Percentiles rank a stretch among this genome's conserved stretches.
Evolutionary conservation across 2,329 filamentous ascomycete genomes (phyloP).

Genomic region (Didymosphaeria variabile): DNA sequence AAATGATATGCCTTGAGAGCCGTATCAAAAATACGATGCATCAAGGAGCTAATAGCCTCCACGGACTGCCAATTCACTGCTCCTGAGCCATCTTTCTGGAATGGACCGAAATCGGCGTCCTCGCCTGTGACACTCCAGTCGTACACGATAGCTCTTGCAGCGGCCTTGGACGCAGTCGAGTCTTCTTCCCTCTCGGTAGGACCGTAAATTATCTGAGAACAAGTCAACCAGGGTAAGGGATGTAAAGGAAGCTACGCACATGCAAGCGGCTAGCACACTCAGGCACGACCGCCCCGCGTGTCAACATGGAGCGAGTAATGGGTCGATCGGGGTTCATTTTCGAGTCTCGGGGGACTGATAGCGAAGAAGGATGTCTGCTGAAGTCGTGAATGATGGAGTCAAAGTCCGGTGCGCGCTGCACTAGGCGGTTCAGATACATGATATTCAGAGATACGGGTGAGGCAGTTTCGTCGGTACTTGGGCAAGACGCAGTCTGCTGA

Average conservation of each 20-base stretch:
- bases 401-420: conserved; percentile 14
- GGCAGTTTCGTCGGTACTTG: background rate
- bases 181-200: conserved; percentile 28
- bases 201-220: conserved; percentile 26
- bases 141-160: conserved; percentile 32
- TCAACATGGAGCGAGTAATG: conserved; percentile 28
- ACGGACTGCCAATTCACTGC: conserved; percentile 29
- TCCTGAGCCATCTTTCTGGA: conserved; percentile 26
- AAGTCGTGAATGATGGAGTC: conserved; percentile 32
- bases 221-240: background rate
- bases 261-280: conserved; percentile 35
- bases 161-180: conserved; percentile 23
- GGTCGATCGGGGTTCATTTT: conserved; percentile 18
- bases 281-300: conserved; percentile 17
- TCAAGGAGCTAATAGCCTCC: conserved; percentile 33
- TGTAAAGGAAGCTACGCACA: conserved; percentile 11
- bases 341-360: conserved; percentile 22
- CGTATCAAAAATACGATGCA: conserved; percentile 29
- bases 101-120: conserved; percentile 30
- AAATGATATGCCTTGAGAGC: conserved; percentile 13
- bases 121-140: conserved; percentile 30
- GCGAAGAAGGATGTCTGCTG: conserved; percentile 23
- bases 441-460: conserved; percentile 24
- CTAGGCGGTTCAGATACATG: conserved; percentile 24
- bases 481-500: conserved; percentile 25